phyloP scores from a whole-genome alignment of 2,329 filamentous ascomycete species.

The Xylariaceae sp. region DNA sequence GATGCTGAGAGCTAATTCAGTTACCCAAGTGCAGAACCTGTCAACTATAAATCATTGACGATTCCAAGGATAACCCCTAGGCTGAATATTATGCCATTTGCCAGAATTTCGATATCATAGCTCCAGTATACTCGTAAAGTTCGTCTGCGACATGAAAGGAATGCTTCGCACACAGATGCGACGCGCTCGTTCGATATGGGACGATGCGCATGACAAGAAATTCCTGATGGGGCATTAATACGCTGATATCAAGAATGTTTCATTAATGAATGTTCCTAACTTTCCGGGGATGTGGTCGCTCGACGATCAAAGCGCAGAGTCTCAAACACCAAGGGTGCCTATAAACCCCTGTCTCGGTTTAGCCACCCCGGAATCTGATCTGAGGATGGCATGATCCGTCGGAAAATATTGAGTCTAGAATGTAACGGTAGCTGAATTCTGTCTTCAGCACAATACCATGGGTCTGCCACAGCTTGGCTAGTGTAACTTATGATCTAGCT shows the following conservation, averaged over 20 bases:
- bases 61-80: conserved; percentile 12
- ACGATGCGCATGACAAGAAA: conserved; percentile 27
- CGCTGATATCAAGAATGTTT: too few relatives aligned
- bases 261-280: too few relatives aligned
- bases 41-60: conserved; percentile 14
- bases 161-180: conserved; percentile 25
- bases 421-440: background rate
- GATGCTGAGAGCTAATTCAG: conserved; percentile 13
- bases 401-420: conserved; percentile 22
- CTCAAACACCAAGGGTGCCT: conserved; percentile 36
- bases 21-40: conserved; percentile 24
- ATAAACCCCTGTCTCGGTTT: conserved; percentile 32
- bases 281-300: conserved; percentile 16
- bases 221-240: background rate
- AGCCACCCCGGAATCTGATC: conserved; percentile 31
- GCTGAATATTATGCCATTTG: conserved; percentile 1
- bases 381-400: conserved; percentile 37
- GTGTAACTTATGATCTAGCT: too few relatives aligned
- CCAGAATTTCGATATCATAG: background rate
- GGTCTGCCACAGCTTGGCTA: too few relatives aligned
- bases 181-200: conserved; percentile 38
- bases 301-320: conserved; percentile 39
- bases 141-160: conserved; percentile 31
- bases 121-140: conserved; percentile 14
- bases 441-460: too few relatives aligned